Conservation (phyloP, 2,329 filamentous ascomycete species). For the Arthroderma sp. region DNA sequence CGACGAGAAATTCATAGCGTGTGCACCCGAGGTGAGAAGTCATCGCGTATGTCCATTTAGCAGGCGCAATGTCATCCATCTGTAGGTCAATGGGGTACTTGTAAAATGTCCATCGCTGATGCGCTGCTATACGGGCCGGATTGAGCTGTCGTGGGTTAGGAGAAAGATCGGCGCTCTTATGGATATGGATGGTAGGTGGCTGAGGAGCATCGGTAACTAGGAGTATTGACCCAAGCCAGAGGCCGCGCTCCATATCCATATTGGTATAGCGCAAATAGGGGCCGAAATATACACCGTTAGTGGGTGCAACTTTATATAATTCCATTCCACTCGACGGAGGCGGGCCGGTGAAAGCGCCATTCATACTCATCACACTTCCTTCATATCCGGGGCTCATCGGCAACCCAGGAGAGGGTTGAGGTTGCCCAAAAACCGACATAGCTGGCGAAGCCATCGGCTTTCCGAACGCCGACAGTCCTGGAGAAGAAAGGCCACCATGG, state of each 20-base stretch:
- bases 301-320: slow-evolving; percentile 83
- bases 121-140: slow-evolving; percentile 67
- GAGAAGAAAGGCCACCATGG: slow-evolving; percentile 17
- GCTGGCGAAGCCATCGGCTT: slow-evolving; percentile 60
- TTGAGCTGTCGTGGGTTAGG: slow-evolving; percentile 83
- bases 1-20: slow-evolving; percentile 93
- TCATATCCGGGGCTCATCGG: slow-evolving; percentile 74
- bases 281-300: slow-evolving; percentile 95
- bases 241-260: slow-evolving; percentile 83
- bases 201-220: slow-evolving; percentile 83
- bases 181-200: slow-evolving; percentile 90
- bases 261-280: slow-evolving; percentile 93
- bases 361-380: slow-evolving; percentile 72
- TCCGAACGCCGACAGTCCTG: slow-evolving; percentile 25
- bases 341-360: slow-evolving; percentile 77
- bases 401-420: slow-evolving; percentile 65
- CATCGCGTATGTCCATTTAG: slow-evolving; percentile 95
- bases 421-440: slow-evolving; percentile 45
- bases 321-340: slow-evolving; percentile 80
- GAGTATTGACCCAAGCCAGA: slow-evolving; percentile 89
- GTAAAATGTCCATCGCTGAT: slow-evolving; percentile 92
- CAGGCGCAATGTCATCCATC: slow-evolving; percentile 66
- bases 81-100: slow-evolving; percentile 81
- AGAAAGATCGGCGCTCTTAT: slow-evolving; percentile 77
- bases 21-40: slow-evolving; percentile 95